Evolutionary conservation across 2,329 filamentous ascomycete genomes (phyloP).

Genomic region (Aspergillus sojae): DNA sequence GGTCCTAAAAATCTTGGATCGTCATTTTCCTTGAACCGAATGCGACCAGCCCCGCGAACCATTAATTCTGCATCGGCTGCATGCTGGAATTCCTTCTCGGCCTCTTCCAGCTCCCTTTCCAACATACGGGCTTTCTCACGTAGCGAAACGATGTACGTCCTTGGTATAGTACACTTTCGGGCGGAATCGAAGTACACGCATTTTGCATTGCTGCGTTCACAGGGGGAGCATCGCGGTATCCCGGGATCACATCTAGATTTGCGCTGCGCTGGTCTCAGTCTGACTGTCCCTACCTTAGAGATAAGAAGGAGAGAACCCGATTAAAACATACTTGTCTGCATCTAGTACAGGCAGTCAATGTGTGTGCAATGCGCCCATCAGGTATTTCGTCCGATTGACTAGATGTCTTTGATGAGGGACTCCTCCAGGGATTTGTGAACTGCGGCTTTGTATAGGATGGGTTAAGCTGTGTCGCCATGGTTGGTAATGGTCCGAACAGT

Average conservation of each 20-base stretch:
- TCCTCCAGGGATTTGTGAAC: conserved; percentile 31
- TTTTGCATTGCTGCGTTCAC: conserved; percentile 84
- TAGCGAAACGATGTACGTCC: conserved; percentile 88
- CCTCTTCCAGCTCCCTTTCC: conserved; percentile 77
- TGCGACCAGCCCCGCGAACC: conserved; percentile 81
- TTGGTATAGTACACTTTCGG: conserved; percentile 81
- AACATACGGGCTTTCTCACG: conserved; percentile 83
- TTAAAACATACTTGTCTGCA: conserved; percentile 50
- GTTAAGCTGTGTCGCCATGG: conserved; percentile 26
- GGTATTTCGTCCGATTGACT: conserved; percentile 33
- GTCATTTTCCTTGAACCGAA: conserved; percentile 81
- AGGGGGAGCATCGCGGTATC: conserved; percentile 86
- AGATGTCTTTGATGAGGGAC: conserved; percentile 30
- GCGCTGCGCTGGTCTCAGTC: conserved; percentile 57
- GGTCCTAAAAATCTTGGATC: conserved; percentile 90
- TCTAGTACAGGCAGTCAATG: conserved; percentile 52
- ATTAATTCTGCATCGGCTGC: conserved; percentile 78
- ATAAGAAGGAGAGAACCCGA: background rate
- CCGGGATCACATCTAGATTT: conserved; percentile 96
- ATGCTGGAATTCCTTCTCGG: conserved; percentile 75
- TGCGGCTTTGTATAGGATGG: conserved; percentile 21
- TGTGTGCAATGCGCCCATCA: conserved; percentile 48
- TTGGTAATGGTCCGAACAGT: conserved; percentile 8
- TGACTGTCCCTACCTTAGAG: background rate
- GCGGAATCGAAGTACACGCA: conserved; percentile 96